Percentiles rank a stretch among this genome's conserved stretches.
These are phyloP conservation scores for Chaetomium sp. DNA, from an alignment of 2,329 filamentous ascomycete species.

Conservation along the genomic window DNA sequence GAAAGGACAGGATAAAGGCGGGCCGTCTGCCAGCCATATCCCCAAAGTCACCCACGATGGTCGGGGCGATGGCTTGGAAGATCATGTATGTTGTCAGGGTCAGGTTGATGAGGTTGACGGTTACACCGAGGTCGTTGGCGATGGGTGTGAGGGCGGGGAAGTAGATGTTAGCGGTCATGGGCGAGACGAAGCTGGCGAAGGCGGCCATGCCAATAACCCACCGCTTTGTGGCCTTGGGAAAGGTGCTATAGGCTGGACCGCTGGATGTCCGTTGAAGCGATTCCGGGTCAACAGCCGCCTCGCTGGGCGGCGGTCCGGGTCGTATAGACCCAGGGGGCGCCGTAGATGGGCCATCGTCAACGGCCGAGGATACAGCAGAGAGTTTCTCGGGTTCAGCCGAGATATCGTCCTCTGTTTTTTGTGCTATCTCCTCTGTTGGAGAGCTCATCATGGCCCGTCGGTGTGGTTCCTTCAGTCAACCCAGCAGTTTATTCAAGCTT, in stretches of 20 bases:
- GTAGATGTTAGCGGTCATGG: slow-evolving; percentile 55
- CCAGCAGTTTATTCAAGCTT: no score
- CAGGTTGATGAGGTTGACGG: slow-evolving; percentile 39
- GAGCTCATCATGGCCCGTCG: background rate
- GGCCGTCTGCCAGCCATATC: slow-evolving; percentile 56
- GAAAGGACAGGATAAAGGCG: slow-evolving; percentile 52
- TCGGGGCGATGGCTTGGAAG: slow-evolving; percentile 56
- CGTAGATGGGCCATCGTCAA: background rate
- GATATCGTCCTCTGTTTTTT: background rate
- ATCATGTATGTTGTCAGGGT: slow-evolving; percentile 57
- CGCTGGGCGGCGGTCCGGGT: slow-evolving; percentile 9
- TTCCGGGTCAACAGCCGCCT: slow-evolving; percentile 28
- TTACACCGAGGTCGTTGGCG: slow-evolving; percentile 33
- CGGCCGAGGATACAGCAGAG: background rate
- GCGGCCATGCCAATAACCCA: slow-evolving; percentile 50
- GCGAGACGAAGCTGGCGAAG: slow-evolving; percentile 48
- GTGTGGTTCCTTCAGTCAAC: no score
- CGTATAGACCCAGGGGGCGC: background rate
- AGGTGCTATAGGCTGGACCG: slow-evolving; percentile 37
- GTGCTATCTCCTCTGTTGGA: background rate
- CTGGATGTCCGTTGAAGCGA: slow-evolving; percentile 31
- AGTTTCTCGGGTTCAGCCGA: background rate
- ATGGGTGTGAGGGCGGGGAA: slow-evolving; percentile 39
- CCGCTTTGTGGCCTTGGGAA: slow-evolving; percentile 37
- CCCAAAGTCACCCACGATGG: slow-evolving; percentile 55